These are phyloP conservation scores for Quercus ilex DNA, from an alignment of 306 rosid species.

Conservation along the genomic window DNA sequence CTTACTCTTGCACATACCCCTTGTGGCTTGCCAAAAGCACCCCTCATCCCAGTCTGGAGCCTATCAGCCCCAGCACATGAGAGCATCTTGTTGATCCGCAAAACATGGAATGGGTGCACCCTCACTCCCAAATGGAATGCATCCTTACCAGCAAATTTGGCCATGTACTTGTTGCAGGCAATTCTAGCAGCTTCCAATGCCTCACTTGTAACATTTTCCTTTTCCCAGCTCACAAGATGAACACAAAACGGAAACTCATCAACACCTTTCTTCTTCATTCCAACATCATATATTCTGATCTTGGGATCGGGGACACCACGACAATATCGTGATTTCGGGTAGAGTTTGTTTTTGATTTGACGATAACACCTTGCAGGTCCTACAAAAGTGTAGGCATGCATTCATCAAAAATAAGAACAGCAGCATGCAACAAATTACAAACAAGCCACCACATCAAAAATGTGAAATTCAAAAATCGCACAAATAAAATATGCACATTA, in stretches of 20 bases:
- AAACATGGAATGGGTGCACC: slow-evolving; percentile 91
- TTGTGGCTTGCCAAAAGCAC: slow-evolving; percentile 73
- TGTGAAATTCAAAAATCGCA: too few relatives aligned
- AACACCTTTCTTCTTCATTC: slow-evolving; percentile 89
- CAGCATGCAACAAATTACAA: too few relatives aligned
- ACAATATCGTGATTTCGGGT: slow-evolving; percentile 84
- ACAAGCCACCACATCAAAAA: too few relatives aligned
- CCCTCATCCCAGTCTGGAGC: slow-evolving; percentile 96
- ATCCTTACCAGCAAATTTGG: slow-evolving; percentile 83
- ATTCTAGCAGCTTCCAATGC: slow-evolving; percentile 88
- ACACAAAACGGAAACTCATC: slow-evolving; percentile 93
- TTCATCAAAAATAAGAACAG: neutral
- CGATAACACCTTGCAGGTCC: slow-evolving; percentile 89
- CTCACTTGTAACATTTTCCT: slow-evolving; percentile 83
- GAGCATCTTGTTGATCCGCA: slow-evolving; percentile 88
- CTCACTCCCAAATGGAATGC: slow-evolving; percentile 86
- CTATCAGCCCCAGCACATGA: slow-evolving; percentile 61
- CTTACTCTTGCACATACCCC: slow-evolving; percentile 78
- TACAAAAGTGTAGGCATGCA: slow-evolving; percentile 6
- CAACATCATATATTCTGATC: slow-evolving; percentile 92
- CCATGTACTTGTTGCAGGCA: slow-evolving; percentile 84
- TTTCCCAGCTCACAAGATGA: slow-evolving; percentile 88
- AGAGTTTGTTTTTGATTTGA: slow-evolving; percentile 78
- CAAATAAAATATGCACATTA: too few relatives aligned
- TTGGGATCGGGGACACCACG: slow-evolving; percentile 94